Evolutionary conservation across 139 green algal genomes (phyloP), one percentile per base, ranked within the genome.

Genomic region (Axilococcus clingmanii): DNA sequence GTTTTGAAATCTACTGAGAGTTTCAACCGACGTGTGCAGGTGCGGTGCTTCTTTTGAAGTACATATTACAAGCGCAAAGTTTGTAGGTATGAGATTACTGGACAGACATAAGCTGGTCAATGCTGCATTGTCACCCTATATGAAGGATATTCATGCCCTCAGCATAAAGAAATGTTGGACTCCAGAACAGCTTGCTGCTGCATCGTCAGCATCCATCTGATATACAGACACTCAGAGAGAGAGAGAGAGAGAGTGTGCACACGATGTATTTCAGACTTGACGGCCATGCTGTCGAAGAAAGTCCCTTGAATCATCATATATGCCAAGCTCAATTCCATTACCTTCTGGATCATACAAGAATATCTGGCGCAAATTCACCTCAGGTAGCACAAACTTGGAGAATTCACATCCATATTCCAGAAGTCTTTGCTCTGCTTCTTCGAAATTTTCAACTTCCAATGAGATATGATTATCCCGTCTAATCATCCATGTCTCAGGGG

Each of bases 21-120:
- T 28, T 53, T 53, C 16, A n/a, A 53, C 15, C 14, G 11, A 23
- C 12, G 14, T 46, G 16, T 17, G 49, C 44, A 65, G 63, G 11
- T 71, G 63, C 27, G 63, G 63, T 31, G 56, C 38, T 20, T 61
- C 54, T 30, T 71, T 71, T 25, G 55, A 71, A 31, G 63, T 71
- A 7, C n/a, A 60, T 4, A 42, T 65, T 7, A 47, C 56, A 4
- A 42, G 25, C 7, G n/a, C 29, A 2, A 15, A 6, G 2, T 66
- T 71, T 34, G 37, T 51, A 2, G 63, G 63, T 24, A 66, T 66
- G 35, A 34, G 48, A 16, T 29, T 61, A 38, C 55, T 71, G 23
- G 46, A 66, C 30, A 47, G 63, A 16, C 63, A 71, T 31, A 55
- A 56, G 20, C 11, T 61, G 31, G 55, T 71, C 25, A 66, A 71